Evolutionary conservation across 75 land plant genomes (phyloP).

Genomic region (Picea glauca): DNA sequence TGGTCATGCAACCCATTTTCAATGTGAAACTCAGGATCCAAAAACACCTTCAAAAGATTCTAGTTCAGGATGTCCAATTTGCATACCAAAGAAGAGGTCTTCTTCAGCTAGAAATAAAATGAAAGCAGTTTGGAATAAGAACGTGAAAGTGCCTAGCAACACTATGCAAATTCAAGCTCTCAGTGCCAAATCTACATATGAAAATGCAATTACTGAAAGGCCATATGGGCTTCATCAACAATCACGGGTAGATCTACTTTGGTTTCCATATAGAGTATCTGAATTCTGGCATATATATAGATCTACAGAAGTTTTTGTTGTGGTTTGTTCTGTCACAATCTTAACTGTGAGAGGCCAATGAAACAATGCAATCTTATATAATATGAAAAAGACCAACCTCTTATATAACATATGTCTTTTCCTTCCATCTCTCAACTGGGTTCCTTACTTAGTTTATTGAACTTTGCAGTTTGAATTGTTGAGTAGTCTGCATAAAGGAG

Average conservation of each 20-base stretch:
- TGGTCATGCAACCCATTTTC: constrained; percentile 81
- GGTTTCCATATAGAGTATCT: not conserved
- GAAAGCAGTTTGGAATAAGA: constrained; percentile 27
- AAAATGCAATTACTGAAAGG: constrained; percentile 33
- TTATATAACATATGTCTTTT: not conserved
- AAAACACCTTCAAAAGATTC: constrained; percentile 12
- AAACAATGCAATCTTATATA: not conserved
- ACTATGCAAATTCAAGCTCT: constrained; percentile 10
- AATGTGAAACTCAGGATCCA: constrained; percentile 54
- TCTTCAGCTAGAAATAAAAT: constrained; percentile 34
- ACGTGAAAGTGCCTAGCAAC: constrained; percentile 23
- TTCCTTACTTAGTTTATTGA: not conserved
- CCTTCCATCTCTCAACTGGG: not conserved
- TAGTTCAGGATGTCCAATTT: constrained; percentile 56
- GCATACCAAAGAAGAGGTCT: constrained; percentile 51
- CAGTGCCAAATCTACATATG: constrained; percentile 24
- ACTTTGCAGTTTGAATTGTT: constrained; percentile 75
- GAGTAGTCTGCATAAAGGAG: constrained; percentile 53
- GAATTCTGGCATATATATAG: not conserved
- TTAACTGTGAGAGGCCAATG: not conserved
- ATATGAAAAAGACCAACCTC: not conserved
- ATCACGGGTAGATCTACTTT: constrained; percentile 39
- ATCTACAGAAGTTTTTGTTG: not conserved
- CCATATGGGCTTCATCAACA: constrained; percentile 40
- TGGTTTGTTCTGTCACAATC: not conserved